phyloP scores from a whole-genome alignment of 345 rosid species.

The Citrus trifoliata region DNA sequence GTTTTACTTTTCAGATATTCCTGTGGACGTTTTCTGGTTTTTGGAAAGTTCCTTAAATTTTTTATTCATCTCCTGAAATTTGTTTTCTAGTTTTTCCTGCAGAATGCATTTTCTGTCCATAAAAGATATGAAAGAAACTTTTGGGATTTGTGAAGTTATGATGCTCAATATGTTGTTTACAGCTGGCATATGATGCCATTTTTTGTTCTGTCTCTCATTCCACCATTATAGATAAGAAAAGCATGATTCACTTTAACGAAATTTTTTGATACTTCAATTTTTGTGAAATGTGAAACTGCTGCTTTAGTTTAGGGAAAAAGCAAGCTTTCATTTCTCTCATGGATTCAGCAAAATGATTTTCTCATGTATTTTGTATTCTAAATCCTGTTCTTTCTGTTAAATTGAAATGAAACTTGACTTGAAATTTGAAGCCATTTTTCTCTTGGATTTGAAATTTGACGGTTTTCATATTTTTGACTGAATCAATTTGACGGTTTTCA shows the following conservation, averaged over 20 bases:
- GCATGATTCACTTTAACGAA: neutral
- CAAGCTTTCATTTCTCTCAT: neutral
- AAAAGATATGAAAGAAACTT: neutral
- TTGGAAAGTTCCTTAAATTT: neutral
- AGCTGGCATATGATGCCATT: neutral
- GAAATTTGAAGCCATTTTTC: too few relatives aligned
- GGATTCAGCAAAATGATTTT: neutral
- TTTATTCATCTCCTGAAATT: neutral
- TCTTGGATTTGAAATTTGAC: too few relatives aligned
- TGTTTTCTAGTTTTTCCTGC: neutral
- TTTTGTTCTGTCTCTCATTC: neutral
- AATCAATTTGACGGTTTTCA: too few relatives aligned
- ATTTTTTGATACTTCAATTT: neutral
- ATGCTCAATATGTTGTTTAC: neutral
- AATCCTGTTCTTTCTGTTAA: neutral
- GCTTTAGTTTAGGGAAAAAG: too few relatives aligned
- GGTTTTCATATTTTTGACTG: too few relatives aligned
- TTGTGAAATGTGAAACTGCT: neutral
- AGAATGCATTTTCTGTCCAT: neutral
- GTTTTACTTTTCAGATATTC: neutral
- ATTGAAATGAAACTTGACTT: neutral
- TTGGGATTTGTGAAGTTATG: neutral
- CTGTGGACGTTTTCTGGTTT: neutral
- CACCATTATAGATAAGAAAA: neutral
- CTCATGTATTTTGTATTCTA: neutral